Evolutionary conservation across 164 flowering plant species (phyloP), one percentile per base, ranked within the genome.

Genomic region (Brasenia schreberi): DNA sequence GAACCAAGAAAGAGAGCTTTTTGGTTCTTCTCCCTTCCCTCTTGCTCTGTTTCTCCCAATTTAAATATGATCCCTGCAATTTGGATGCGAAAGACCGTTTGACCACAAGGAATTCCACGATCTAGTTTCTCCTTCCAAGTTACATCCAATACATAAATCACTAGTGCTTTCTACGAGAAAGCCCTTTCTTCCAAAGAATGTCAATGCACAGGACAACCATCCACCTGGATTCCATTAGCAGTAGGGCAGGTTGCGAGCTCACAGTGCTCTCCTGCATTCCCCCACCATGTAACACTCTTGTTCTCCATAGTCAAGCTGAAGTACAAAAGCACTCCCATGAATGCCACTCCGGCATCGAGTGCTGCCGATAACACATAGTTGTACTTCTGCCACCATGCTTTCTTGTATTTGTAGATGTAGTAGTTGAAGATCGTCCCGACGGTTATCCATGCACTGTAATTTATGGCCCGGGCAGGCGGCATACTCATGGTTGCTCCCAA

Each of bases 331-430:
- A 77, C 72, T 4, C 58, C 74, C 70, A 71, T 71, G 64, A 77
- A 68, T 14, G 76, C 76, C 6, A 68, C 69, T 27, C 79, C 77
- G 10, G 76, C 76, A 64, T 77, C 76, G 7, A 73, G 43, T 39
- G 69, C 79, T 14, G 74, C 79, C 6, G 79, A 77, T 19, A 73
- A 67, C 18, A 77, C 69, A 64, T 77, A 73, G 43, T 77, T 77
- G 65, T 77, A 77, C 66, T 69, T 73, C 56, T 65, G 74, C 76
- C 76, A 73, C 79, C 79, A 77, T 5, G 53, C 19, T 11, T 73
- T 73, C 14, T 65, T 49, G 53, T 76, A 67, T 16, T 73, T 62
- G 71, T 65, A 73, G 19, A 73, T 19, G n/a, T 58, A 76, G 43
- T 61, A 77, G 42, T 77, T 73, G 68, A 77, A 77, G 4, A 73